phyloP scores from a whole-genome alignment of 352 stramenopile species.

The Blastocystis hominis region DNA sequence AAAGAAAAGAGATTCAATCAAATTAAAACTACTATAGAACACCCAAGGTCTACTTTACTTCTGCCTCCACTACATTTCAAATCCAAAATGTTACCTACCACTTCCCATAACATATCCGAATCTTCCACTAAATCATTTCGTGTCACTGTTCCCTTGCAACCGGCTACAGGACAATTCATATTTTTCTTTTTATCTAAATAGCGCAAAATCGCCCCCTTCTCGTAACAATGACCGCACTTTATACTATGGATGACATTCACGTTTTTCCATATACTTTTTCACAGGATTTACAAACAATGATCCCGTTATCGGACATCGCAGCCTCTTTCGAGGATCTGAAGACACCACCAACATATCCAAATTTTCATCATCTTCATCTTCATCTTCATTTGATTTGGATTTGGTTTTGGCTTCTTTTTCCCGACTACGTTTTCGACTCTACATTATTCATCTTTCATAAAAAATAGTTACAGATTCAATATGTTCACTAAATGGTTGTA shows the following conservation, averaged over 20 bases:
- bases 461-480: neutral
- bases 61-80: neutral
- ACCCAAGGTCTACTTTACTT: neutral
- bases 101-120: neutral
- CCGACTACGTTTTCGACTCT: neutral
- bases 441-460: neutral
- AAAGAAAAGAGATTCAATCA: neutral
- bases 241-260: neutral
- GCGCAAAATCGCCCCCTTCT: neutral
- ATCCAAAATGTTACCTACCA: neutral
- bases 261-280: neutral
- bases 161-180: constrained; percentile 1
- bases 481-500: neutral
- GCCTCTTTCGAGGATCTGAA: neutral
- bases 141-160: neutral
- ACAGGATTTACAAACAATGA: constrained; percentile 27
- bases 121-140: neutral
- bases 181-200: neutral
- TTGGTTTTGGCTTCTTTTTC: neutral
- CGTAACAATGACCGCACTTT: constrained; percentile 1
- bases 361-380: constrained; percentile 1
- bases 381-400: neutral
- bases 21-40: neutral
- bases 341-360: neutral
- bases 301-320: constrained; percentile 22